Percentiles rank a stretch among this genome's conserved stretches.
phyloP scores from a whole-genome alignment of 2,329 filamentous ascomycete species.

The Alternaria sp. region DNA sequence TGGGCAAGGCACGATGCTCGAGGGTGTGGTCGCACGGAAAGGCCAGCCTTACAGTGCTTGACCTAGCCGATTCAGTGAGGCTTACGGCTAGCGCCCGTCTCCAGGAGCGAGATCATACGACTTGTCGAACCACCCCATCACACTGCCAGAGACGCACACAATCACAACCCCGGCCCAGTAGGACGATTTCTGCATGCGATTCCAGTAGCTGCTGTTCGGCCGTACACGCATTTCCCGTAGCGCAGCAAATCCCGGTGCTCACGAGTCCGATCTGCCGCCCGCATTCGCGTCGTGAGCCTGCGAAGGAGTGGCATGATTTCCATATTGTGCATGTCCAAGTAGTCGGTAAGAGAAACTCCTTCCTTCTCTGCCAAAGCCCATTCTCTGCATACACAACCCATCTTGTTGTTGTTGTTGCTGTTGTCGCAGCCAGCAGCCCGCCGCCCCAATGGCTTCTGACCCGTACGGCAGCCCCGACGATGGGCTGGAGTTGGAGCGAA shows the following conservation, averaged over 20 bases:
- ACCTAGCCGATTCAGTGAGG: neutral
- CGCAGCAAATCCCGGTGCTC: conserved; percentile 8
- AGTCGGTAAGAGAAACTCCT: conserved; percentile 27
- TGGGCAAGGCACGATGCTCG: neutral
- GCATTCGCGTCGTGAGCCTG: conserved; percentile 8
- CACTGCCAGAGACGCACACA: conserved; percentile 15
- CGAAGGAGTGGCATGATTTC: conserved; percentile 25
- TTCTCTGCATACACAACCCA: conserved; percentile 10
- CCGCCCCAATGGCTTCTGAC: conserved; percentile 33
- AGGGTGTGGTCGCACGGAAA: neutral
- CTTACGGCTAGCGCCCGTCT: conserved; percentile 9
- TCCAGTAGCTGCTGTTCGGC: neutral
- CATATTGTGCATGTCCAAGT: conserved; percentile 5
- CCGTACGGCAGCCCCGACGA: conserved; percentile 44
- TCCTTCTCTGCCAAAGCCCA: conserved; percentile 1
- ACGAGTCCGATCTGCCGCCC: conserved; percentile 11
- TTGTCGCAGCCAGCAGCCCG: conserved; percentile 7
- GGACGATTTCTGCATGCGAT: conserved; percentile 12
- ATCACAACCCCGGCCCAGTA: conserved; percentile 12
- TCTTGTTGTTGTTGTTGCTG: conserved; percentile 4
- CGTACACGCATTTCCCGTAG: conserved; percentile 3
- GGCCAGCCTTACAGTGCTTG: neutral
- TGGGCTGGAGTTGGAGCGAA: conserved; percentile 48
- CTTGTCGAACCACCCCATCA: conserved; percentile 16
- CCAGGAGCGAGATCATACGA: conserved; percentile 19